phyloP scores from a whole-genome alignment of 768 basidiomycete genomes.

The Wakefieldia striispora region DNA sequence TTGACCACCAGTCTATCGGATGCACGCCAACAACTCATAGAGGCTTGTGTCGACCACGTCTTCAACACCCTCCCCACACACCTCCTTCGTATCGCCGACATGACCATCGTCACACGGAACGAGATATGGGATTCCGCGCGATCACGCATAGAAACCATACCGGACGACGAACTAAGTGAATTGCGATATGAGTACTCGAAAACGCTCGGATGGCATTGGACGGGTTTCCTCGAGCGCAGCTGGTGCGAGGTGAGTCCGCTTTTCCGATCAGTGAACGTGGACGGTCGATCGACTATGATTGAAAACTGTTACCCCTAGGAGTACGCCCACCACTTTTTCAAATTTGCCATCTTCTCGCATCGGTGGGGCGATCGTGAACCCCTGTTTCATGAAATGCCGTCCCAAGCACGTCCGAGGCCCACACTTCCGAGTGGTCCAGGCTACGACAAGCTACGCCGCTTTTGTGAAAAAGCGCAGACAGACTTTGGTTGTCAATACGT shows the following conservation, averaged over 20 bases:
- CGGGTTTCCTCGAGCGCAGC: too few relatives aligned
- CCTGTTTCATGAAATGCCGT: constrained; percentile 1
- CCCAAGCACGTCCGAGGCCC: neutral
- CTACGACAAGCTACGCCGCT: constrained; percentile 2
- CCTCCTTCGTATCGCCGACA: constrained; percentile 1
- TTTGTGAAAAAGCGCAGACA: constrained; percentile 7
- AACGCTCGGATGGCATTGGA: too few relatives aligned
- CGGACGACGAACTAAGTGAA: too few relatives aligned
- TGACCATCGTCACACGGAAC: neutral
- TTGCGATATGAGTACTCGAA: too few relatives aligned
- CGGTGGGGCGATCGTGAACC: neutral
- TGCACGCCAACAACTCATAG: constrained; percentile 1
- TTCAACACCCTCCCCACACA: constrained; percentile 2
- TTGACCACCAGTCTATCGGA: neutral
- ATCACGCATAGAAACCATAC: too few relatives aligned
- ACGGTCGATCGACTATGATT: too few relatives aligned
- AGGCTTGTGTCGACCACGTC: neutral
- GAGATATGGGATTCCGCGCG: neutral
- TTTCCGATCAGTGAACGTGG: too few relatives aligned
- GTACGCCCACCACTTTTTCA: neutral
- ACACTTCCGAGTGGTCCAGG: neutral
- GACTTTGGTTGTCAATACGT: constrained; percentile 9
- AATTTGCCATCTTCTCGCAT: constrained; percentile 2
- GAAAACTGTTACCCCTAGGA: neutral
- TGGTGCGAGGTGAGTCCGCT: too few relatives aligned